Evolutionary conservation across 225 moss, liverwort and hornwort species (phyloP).

Genomic region (Pleurozium schreberi): DNA sequence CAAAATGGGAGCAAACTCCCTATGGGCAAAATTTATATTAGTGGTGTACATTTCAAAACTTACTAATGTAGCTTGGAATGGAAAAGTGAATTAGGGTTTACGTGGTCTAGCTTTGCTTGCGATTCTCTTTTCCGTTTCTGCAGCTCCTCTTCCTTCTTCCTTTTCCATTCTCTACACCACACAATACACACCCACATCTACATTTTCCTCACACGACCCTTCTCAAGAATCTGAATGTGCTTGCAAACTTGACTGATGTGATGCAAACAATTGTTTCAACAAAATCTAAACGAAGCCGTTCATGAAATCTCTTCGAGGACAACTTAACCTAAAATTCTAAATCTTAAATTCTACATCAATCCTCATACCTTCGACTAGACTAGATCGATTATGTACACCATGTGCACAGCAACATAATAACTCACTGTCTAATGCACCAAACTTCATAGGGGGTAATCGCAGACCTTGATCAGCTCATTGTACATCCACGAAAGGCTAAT

Average conservation of each 20-base stretch:
- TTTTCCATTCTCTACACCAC: constrained; percentile 25
- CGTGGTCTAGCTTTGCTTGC: constrained; percentile 24
- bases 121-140: constrained; percentile 14
- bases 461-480: neutral
- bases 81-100: neutral
- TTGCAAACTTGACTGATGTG: neutral
- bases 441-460: neutral
- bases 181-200: neutral
- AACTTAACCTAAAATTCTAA: neutral
- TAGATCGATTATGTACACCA: neutral
- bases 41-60: neutral
- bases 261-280: neutral
- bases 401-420: neutral
- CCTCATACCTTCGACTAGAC: neutral
- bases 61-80: neutral
- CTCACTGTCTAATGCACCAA: neutral
- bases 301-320: neutral
- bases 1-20: neutral
- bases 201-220: neutral
- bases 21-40: neutral
- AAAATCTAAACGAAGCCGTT: neutral
- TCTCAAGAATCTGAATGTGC: neutral
- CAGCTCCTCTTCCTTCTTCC: constrained; percentile 17
- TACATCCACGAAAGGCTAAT: neutral
- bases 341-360: too few relatives aligned